phyloP scores from a whole-genome alignment of 768 basidiomycete genomes.

The Serendipita vermifera region DNA sequence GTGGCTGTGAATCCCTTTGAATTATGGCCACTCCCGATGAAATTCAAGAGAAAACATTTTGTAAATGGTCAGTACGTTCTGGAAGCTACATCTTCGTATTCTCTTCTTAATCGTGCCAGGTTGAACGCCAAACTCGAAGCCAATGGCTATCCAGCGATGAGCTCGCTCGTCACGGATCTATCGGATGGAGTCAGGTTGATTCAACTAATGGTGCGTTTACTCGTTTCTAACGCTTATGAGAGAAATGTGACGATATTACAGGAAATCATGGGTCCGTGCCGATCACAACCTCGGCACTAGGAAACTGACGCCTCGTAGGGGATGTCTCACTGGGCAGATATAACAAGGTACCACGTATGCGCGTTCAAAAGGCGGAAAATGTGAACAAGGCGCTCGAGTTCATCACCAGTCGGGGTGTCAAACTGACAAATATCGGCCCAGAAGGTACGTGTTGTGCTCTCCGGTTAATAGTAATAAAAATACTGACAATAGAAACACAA shows the following conservation, averaged over 20 bases:
- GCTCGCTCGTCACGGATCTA: conserved; percentile 77
- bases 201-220: conserved; percentile 64
- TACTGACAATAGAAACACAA: background rate
- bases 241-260: conserved; percentile 23
- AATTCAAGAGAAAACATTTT: conserved; percentile 72
- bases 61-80: conserved; percentile 55
- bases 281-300: conserved; percentile 12
- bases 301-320: conserved; percentile 31
- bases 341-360: conserved; percentile 77
- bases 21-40: conserved; percentile 19
- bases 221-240: conserved; percentile 16
- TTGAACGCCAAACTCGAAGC: conserved; percentile 89
- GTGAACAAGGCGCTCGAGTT: conserved; percentile 94
- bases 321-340: conserved; percentile 90
- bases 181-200: conserved; percentile 92
- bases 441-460: conserved; percentile 46
- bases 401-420: conserved; percentile 85
- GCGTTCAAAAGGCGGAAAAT: conserved; percentile 96
- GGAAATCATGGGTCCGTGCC: conserved; percentile 85
- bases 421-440: conserved; percentile 93
- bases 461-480: background rate
- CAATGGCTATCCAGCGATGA: conserved; percentile 75
- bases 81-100: conserved; percentile 8
- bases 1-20: background rate
- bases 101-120: conserved; percentile 35